Evolutionary conservation across 306 rosid genomes (phyloP), one percentile per base, ranked within the genome.

Genomic region (Quercus berberidifolia): DNA sequence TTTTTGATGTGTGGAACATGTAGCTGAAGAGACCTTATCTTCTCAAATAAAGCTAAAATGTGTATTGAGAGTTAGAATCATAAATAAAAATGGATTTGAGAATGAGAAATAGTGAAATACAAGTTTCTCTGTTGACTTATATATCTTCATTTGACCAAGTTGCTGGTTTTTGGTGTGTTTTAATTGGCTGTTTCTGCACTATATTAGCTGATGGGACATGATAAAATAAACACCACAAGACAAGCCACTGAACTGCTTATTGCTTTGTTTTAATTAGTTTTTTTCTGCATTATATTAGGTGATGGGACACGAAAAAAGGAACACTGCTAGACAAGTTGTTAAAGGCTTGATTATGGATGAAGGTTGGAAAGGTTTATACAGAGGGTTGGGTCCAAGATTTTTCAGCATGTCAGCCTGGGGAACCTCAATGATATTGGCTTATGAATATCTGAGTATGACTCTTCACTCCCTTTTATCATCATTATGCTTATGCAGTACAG

Each of bases 351-450:
- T 94, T 31, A 55, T 55, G 2, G 98, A 94, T 59, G 98, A 94
- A 67, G 98, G 98, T 68, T 92, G 97, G 98, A 86, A 82, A 87
- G 98, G 98, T 59, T 82, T 94, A 19, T 94, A 94, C 74, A 91
- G 91, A 84, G 98, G 98, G 18, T 76, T 94, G 81, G 97, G 97
- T 80, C 98, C 98, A 82, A 89, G 98, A 83, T 92, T 94, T 82
- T 79, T 94, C 88, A 94, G 98, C 87, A 88, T 86, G 93, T 94
- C 98, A 1, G 93, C 93, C 3, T 94, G 97, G 98, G 98, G 98
- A 57, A 94, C 98, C 58, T 94, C 98, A 30, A 92, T 94, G 98
- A 90, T 94, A 71, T 65, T 94, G 87, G 68, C 93, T 70, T 94
- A 94, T 78, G 98, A 94, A 86, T 94, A 94, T 81, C 86, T 92